Percentiles rank a stretch among this genome's conserved stretches.
Conservation (phyloP, 371 early-diverging fungal genomes). For the Apophysomyces elegans region DNA sequence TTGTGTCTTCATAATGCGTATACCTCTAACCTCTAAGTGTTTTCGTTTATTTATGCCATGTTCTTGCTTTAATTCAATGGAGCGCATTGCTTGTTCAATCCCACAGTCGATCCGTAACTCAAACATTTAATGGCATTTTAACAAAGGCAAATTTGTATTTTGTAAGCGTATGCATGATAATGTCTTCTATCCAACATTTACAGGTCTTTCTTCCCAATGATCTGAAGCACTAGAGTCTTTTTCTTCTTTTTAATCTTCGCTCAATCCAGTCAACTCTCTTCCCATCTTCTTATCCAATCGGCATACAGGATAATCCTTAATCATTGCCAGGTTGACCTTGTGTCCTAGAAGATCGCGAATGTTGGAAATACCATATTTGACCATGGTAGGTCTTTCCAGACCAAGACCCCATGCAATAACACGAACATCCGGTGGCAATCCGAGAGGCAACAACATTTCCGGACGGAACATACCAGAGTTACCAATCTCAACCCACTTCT, state of each 20-base stretch:
- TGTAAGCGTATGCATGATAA: no score
- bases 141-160: no score
- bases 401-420: constrained; percentile 99
- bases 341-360: constrained; percentile 99
- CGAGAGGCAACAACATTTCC: constrained; percentile 98
- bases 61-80: no score
- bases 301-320: constrained; percentile 91
- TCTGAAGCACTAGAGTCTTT: background rate
- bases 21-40: no score
- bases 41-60: no score
- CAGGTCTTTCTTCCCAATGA: no score
- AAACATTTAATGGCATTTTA: no score
- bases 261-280: constrained; percentile 62
- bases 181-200: no score
- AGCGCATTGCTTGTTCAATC: no score
- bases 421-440: constrained; percentile 94
- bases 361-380: constrained; percentile 97
- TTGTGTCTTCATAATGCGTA: no score
- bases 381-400: constrained; percentile 99
- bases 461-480: constrained; percentile 99
- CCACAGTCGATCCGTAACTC: no score
- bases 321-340: constrained; percentile 96
- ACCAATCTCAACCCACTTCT: constrained; percentile 99
- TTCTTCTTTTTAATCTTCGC: constrained; percentile 26
- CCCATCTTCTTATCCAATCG: constrained; percentile 84